Evolutionary conservation across 2,329 filamentous ascomycete genomes (phyloP).

Genomic region (Diaporthe vexans): DNA sequence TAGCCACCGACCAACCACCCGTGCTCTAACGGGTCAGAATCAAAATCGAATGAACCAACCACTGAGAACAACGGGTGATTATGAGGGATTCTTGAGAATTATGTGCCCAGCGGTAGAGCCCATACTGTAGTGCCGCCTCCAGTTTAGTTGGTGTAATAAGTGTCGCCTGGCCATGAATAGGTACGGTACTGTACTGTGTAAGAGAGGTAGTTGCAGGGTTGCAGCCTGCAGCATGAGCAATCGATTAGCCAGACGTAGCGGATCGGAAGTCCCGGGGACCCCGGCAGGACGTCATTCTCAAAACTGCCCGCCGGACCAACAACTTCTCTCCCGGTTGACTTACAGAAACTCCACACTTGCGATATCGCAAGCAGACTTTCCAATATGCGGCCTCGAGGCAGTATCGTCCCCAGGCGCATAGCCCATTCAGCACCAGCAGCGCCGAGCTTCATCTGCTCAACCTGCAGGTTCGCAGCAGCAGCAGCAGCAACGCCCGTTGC

Average conservation of each 20-base stretch:
- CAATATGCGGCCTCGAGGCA: conserved; percentile 9
- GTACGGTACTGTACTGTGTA: not conserved
- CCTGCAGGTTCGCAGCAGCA: conserved; percentile 33
- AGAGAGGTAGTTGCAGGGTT: not conserved
- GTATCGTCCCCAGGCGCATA: conserved; percentile 1
- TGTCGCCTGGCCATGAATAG: not conserved
- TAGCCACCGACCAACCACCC: not conserved
- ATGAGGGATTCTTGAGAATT: not conserved
- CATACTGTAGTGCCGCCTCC: not conserved
- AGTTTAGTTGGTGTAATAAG: not conserved
- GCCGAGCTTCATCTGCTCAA: conserved; percentile 36
- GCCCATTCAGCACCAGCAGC: not conserved
- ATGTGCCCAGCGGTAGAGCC: not conserved
- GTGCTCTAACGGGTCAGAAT: not conserved
- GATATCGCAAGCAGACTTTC: not conserved
- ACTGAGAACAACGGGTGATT: not conserved
- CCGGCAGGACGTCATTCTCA: conserved; percentile 18
- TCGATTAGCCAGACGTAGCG: not conserved
- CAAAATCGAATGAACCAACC: no score
- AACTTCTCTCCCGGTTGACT: not conserved
- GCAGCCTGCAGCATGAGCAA: conserved; percentile 1
- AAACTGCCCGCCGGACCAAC: not conserved
- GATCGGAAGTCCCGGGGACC: conserved; percentile 20
- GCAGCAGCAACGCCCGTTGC: not conserved
- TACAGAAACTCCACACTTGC: not conserved